Conservation (phyloP, 1,284 basidiomycete genomes). For the Earliella scabrosa region DNA sequence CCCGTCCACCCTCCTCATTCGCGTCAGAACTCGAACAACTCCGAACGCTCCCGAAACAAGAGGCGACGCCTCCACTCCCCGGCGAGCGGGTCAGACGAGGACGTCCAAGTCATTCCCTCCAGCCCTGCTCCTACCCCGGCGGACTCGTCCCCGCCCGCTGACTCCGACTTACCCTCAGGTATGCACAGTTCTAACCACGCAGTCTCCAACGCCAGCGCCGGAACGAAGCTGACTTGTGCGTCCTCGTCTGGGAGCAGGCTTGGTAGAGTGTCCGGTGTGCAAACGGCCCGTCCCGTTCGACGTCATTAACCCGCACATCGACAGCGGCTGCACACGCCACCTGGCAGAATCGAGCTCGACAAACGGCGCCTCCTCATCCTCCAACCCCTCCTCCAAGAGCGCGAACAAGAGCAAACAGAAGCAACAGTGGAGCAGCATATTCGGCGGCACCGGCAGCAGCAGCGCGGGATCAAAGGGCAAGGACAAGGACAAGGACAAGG, state of each 20-base stretch:
- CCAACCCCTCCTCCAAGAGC: too few species aligned
- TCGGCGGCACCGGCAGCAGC: slow-evolving; percentile 35
- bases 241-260: slow-evolving; percentile 6
- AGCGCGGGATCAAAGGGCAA: slow-evolving; percentile 34
- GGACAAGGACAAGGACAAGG: slow-evolving; percentile 52
- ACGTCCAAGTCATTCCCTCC: slow-evolving; percentile 15
- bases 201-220: too few species aligned
- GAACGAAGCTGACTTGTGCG: too few species aligned
- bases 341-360: slow-evolving; percentile 10
- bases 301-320: slow-evolving; percentile 64
- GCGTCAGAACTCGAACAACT: neutral
- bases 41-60: slow-evolving; percentile 32
- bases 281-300: slow-evolving; percentile 43
- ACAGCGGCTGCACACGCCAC: slow-evolving; percentile 50
- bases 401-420: slow-evolving; percentile 35
- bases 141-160: slow-evolving; percentile 5
- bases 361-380: neutral
- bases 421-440: slow-evolving; percentile 56
- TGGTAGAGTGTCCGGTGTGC: slow-evolving; percentile 64
- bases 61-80: slow-evolving; percentile 9
- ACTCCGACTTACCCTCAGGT: slow-evolving; percentile 23
- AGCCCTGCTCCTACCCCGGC: slow-evolving; percentile 18
- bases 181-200: neutral
- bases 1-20: neutral
- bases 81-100: slow-evolving; percentile 18